These are phyloP conservation scores for Tuber magnatum DNA, from an alignment of 495 filamentous ascomycete species.

Conservation along the genomic window DNA sequence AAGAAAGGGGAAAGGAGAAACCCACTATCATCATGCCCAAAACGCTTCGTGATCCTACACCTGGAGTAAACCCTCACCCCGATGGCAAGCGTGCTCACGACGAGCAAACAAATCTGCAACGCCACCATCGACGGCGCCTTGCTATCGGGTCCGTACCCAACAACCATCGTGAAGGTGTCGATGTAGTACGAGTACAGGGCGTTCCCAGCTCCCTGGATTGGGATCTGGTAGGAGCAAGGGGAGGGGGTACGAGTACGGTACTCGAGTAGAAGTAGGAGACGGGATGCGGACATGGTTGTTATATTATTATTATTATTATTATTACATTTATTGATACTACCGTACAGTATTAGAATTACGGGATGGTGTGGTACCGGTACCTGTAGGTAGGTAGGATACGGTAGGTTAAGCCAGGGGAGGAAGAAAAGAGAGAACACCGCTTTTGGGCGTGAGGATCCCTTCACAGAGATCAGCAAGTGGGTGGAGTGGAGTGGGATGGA, in stretches of 20 bases:
- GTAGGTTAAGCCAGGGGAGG: not conserved
- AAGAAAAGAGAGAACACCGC: not conserved
- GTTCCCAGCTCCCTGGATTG: not conserved
- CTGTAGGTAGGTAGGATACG: not conserved
- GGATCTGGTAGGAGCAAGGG: not conserved
- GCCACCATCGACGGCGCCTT: not conserved
- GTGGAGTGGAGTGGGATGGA: not conserved
- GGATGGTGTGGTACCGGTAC: not conserved
- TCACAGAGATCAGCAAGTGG: not conserved
- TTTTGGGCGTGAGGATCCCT: not conserved
- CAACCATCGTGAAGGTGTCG: not conserved
- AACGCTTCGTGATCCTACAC: not conserved
- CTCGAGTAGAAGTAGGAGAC: not conserved
- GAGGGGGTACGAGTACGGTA: not conserved
- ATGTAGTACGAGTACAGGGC: not conserved
- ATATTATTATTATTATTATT: not conserved
- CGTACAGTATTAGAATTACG: not conserved
- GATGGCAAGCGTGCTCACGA: not conserved
- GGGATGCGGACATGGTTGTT: not conserved
- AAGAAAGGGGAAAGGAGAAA: not conserved
- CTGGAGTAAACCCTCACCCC: not conserved
- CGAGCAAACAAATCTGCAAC: not conserved
- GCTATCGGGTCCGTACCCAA: slow-evolving; percentile 1
- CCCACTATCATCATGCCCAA: slow-evolving; percentile 2
- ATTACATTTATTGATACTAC: not conserved